Evolutionary conservation across 306 rosid species (phyloP), one percentile per base, ranked within the genome.

Genomic region (Cyclanthera cordifolia): DNA sequence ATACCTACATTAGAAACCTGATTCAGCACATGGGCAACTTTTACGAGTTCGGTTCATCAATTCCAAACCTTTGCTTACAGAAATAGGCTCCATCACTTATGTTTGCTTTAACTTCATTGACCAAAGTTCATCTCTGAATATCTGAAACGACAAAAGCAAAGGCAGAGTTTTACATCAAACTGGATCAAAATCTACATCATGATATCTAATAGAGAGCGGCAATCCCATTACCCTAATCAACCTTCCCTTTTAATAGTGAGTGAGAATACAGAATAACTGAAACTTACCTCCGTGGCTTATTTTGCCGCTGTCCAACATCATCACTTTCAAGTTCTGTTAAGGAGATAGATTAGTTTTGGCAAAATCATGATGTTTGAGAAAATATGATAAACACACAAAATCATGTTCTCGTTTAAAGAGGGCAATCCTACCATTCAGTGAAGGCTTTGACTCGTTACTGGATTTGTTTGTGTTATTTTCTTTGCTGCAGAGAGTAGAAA

Each of bases 121-220:
- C 96, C 83, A 83, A 90, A 79, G 70, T 85, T 92, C 98, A 92
- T 92, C 90, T 89, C 95, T 14, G 98, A 92, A 75, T 92, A 92
- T 84, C 98, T 92, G 95, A 83, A 80, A 47, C 14, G 34, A 37
- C 30, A 77, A 73, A 28, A 73, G 19, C 39, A 70, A n/a, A n/a
- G n/a, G n/a, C n/a, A n/a, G n/a, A n/a, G n/a, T n/a, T n/a, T n/a
- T n/a, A n/a, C n/a, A n/a, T n/a, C n/a, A n/a, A 20, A 76, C 41
- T 34, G 30, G 43, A 39, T 17, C 28, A 5, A 4, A 15, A 61
- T 63, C 19, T 39, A 21, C 15, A 39, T 63, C 67, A 17, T n/a
- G 67, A 32, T 59, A 16, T 32, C 69, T 12, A 60, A 19, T 5
- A 41, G 19, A 21, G 34, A 20, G 69, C 52, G 70, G 34, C 11